Evolutionary conservation across 1,284 basidiomycete genomes (phyloP), one percentile per base, ranked within the genome.

Genomic region (Puccinia horiana): DNA sequence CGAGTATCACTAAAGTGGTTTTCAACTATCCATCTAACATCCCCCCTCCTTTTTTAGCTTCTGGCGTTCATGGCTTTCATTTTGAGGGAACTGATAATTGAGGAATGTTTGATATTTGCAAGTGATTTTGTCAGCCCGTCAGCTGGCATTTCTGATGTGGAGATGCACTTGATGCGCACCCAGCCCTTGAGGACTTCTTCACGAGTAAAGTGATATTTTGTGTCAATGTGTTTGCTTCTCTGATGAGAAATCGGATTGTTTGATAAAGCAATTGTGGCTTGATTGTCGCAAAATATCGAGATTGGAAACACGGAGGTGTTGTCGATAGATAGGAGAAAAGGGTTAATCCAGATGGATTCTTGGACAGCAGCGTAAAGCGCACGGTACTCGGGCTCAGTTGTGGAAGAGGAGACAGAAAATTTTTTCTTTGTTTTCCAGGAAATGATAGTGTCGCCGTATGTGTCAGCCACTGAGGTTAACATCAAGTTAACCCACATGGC

Each of bases 351-450:
- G 3, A 75, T 32, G 4, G 49, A 2, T 37, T 75, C 35, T 26
- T 75, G 73, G 35, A 20, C 52, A 16, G 49, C 73, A 9, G n/a
- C 73, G 32, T 54, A 75, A 4, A 75, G 12, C 2, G 73, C 44
- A 18, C 52, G 23, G n/a, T 75, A 75, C 26, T 75, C 73, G 1
- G 73, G 49, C 26, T 75, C 44, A 14, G 40, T 75, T 4, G 73
- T 49, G 6, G 40, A 75, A 0, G 52, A 14, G 4, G 49, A 54
- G 14, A 75, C 54, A 11, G 73, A 54, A 4, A 29, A 1, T 37
- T 75, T 47, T 37, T 56, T 75, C 42, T 56, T 49, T 5, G 47
- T 35, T 42, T 58, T 54, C 73, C 73, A 75, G 2, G 42, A 2
- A 37, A 75, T 40, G 3, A 54, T 26, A 23, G 29, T 52, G 49